A percentile compares a stretch with the other conserved stretches of the same genome.
Evolutionary conservation across 2,329 filamentous ascomycete genomes (phyloP).

Genomic region (Thielaviopsis cerberus): DNA sequence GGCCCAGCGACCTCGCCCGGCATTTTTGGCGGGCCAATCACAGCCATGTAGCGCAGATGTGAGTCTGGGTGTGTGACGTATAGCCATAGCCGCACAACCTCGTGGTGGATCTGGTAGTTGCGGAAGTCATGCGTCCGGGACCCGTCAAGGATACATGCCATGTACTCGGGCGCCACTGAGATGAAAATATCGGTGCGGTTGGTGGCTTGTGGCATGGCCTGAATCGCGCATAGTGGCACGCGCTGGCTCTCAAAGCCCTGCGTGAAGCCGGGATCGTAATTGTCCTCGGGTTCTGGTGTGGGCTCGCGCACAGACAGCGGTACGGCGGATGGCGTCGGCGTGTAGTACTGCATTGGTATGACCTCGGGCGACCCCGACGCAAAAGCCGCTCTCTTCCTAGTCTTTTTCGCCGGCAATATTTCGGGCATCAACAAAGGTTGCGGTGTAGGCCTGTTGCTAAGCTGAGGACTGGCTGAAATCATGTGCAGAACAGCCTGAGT

Average conservation of each 20-base stretch:
- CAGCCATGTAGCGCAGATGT: conserved; percentile 41
- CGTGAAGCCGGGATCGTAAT: background rate
- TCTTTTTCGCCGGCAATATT: background rate
- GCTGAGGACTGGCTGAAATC: background rate
- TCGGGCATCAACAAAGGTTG: background rate
- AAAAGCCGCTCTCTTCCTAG: conserved; percentile 5
- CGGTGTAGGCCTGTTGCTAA: background rate
- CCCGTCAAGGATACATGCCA: conserved; percentile 31
- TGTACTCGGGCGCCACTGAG: conserved; percentile 27
- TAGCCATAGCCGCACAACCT: conserved; percentile 44
- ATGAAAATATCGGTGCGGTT: conserved; percentile 36
- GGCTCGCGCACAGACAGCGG: conserved; percentile 6
- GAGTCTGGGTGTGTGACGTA: conserved; percentile 29
- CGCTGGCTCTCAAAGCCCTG: conserved; percentile 27
- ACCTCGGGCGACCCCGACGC: conserved; percentile 6
- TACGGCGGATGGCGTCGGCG: conserved; percentile 1
- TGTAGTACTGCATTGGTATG: conserved; percentile 9
- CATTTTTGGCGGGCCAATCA: conserved; percentile 27
- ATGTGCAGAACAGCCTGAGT: conserved; percentile 14
- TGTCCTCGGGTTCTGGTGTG: conserved; percentile 6
- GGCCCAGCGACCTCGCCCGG: conserved; percentile 28
- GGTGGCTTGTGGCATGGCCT: conserved; percentile 28
- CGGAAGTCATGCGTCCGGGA: conserved; percentile 37
- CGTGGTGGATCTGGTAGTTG: conserved; percentile 33
- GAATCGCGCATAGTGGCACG: conserved; percentile 30